Conservation (phyloP, 2,329 filamentous ascomycete genomes). For the Fusarium albosuccineum region DNA sequence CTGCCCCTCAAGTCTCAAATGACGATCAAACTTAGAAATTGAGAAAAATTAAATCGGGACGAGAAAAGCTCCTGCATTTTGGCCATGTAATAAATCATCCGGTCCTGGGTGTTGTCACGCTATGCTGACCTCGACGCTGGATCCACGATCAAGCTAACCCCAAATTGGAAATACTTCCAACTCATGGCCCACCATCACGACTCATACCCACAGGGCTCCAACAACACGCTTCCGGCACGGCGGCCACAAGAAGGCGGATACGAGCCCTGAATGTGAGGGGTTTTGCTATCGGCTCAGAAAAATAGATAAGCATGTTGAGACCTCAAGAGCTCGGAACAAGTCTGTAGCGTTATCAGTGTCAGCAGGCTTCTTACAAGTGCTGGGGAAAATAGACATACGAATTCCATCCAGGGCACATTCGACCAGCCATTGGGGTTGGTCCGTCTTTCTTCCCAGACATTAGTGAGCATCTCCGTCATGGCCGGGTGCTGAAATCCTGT, state of each 20-base stretch:
- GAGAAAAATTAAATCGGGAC: not conserved
- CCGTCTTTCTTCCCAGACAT: conserved; percentile 43
- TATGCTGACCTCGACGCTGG: not conserved
- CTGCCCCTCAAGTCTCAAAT: not conserved
- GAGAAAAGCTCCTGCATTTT: not conserved
- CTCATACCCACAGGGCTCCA: not conserved
- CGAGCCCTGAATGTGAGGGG: not conserved
- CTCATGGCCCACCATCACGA: not conserved
- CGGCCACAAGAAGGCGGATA: not conserved
- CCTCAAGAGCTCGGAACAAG: conserved; percentile 30
- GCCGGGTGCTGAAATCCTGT: conserved; percentile 45
- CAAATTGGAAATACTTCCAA: conserved; percentile 25
- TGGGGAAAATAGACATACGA: conserved; percentile 33
- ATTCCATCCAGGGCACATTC: conserved; percentile 48
- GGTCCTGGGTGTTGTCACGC: conserved; percentile 3
- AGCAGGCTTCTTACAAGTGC: not conserved
- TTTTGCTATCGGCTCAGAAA: conserved; percentile 18
- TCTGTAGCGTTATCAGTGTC: conserved; percentile 7
- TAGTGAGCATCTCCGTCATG: conserved; percentile 43
- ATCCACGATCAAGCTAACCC: conserved; percentile 12
- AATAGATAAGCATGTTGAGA: conserved; percentile 40
- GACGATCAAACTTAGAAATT: not conserved
- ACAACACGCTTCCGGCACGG: not conserved
- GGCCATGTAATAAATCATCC: not conserved
- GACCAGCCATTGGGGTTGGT: conserved; percentile 27